These are phyloP conservation scores for Termitomyces bulborhizus DNA, from an alignment of 768 basidiomycete genomes.

Conservation along the genomic window DNA sequence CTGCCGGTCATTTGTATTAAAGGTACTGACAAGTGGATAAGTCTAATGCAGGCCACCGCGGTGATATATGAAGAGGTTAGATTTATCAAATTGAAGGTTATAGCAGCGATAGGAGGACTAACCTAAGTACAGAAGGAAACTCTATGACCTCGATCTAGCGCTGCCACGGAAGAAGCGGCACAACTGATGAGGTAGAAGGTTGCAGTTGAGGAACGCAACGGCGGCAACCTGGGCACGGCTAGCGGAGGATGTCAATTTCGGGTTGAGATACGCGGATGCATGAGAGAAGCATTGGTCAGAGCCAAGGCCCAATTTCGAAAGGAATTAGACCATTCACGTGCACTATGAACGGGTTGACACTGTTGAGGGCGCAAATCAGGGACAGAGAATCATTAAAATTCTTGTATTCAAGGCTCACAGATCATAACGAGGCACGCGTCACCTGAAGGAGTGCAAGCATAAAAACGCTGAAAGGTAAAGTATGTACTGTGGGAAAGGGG, in stretches of 20 bases:
- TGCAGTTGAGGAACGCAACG: slow-evolving; percentile 43
- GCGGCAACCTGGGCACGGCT: slow-evolving; percentile 28
- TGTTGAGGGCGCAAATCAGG: slow-evolving; percentile 16
- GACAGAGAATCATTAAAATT: not conserved
- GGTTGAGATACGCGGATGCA: slow-evolving; percentile 31
- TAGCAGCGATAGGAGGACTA: slow-evolving; percentile 14
- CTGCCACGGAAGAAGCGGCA: slow-evolving; percentile 57
- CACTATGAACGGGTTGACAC: slow-evolving; percentile 42
- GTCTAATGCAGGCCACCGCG: slow-evolving; percentile 16
- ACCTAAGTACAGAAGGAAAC: slow-evolving; percentile 62
- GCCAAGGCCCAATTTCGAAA: slow-evolving; percentile 26
- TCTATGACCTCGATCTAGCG: slow-evolving; percentile 42
- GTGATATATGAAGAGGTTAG: slow-evolving; percentile 17
- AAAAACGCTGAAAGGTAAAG: not conserved
- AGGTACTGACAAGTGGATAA: slow-evolving; percentile 41
- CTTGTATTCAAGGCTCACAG: slow-evolving; percentile 30
- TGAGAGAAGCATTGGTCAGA: slow-evolving; percentile 37
- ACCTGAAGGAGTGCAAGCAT: slow-evolving; percentile 39
- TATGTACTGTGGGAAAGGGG: not conserved
- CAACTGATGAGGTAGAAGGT: slow-evolving; percentile 46
- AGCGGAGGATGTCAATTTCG: slow-evolving; percentile 61
- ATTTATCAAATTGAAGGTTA: slow-evolving; percentile 19
- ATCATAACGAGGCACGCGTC: slow-evolving; percentile 69
- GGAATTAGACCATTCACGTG: slow-evolving; percentile 43
- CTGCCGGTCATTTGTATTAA: slow-evolving; percentile 41